Conservation (phyloP, 441 rosid genomes). For the Eruca vesicaria region DNA sequence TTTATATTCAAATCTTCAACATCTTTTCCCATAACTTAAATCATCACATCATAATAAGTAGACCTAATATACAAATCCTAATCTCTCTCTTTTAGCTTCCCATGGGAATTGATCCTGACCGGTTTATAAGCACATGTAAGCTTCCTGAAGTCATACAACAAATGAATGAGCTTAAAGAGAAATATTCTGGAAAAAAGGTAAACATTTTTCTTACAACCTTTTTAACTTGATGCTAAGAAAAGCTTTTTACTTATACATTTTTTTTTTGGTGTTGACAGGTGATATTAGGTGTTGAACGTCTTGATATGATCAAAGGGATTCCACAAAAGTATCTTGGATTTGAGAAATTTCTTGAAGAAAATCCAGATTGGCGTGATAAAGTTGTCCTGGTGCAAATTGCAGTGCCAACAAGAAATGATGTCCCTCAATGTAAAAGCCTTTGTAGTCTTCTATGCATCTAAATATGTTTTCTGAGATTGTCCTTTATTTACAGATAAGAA, state of each 20-base stretch:
- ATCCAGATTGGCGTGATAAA: conserved; percentile 73
- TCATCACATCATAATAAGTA: background rate
- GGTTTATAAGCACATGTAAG: conserved; percentile 67
- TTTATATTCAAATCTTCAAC: background rate
- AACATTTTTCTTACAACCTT: background rate
- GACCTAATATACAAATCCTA: background rate
- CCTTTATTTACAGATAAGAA: conserved; percentile 62
- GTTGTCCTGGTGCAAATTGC: conserved; percentile 96
- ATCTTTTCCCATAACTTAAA: background rate
- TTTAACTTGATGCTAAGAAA: background rate
- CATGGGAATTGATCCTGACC: conserved; percentile 82
- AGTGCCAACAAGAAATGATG: conserved; percentile 93
- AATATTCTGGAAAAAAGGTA: conserved; percentile 76
- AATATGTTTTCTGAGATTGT: background rate
- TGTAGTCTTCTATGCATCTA: background rate
- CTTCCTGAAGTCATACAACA: conserved; percentile 54
- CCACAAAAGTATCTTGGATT: conserved; percentile 94
- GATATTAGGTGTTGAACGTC: conserved; percentile 90
- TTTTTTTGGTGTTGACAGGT: conserved; percentile 12
- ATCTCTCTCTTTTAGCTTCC: conserved; percentile 53
- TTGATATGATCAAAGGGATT: conserved; percentile 96
- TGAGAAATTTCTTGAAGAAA: conserved; percentile 92
- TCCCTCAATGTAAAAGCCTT: conserved; percentile 77
- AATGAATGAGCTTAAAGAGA: conserved; percentile 70
- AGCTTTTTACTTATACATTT: background rate